Evolutionary conservation across 805 yeast genomes (phyloP).

Genomic region (Osmozyma mogii): DNA sequence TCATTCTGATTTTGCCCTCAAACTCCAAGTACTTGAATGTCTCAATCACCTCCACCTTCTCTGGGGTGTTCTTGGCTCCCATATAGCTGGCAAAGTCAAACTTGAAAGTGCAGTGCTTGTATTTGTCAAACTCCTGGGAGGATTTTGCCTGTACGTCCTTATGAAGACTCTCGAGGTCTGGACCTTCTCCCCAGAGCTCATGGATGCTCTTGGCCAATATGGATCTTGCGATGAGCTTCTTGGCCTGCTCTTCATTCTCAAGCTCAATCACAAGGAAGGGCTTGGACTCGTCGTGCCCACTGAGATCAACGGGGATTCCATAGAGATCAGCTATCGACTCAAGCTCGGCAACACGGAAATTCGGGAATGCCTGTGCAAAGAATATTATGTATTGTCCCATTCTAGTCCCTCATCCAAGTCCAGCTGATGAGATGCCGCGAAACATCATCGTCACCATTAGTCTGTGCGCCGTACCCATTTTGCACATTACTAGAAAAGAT

Average conservation of each 20-base stretch:
- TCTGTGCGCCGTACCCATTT: too few relatives aligned
- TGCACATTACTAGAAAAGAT: too few relatives aligned
- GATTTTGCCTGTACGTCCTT: constrained; percentile 30
- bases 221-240: constrained; percentile 53
- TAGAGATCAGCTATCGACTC: constrained; percentile 72
- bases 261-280: constrained; percentile 73
- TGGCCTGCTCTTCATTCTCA: constrained; percentile 61
- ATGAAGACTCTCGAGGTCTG: constrained; percentile 50
- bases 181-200: constrained; percentile 78
- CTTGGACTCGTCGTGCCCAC: constrained; percentile 43
- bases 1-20: constrained; percentile 72
- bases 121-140: constrained; percentile 25
- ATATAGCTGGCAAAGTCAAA: constrained; percentile 75
- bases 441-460: too few relatives aligned
- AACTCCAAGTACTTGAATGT: constrained; percentile 62
- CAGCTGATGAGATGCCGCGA: too few relatives aligned
- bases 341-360: constrained; percentile 74
- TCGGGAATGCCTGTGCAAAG: constrained; percentile 77
- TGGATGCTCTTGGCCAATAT: constrained; percentile 69
- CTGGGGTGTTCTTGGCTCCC: constrained; percentile 49
- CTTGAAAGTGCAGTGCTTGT: constrained; percentile 52
- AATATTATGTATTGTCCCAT: constrained; percentile 65
- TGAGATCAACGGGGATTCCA: constrained; percentile 49
- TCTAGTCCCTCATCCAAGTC: constrained; percentile 1
- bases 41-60: constrained; percentile 58